These are phyloP conservation scores for Globisporangium cystogenes DNA, from an alignment of 352 stramenopile species.

Conservation along the genomic window DNA sequence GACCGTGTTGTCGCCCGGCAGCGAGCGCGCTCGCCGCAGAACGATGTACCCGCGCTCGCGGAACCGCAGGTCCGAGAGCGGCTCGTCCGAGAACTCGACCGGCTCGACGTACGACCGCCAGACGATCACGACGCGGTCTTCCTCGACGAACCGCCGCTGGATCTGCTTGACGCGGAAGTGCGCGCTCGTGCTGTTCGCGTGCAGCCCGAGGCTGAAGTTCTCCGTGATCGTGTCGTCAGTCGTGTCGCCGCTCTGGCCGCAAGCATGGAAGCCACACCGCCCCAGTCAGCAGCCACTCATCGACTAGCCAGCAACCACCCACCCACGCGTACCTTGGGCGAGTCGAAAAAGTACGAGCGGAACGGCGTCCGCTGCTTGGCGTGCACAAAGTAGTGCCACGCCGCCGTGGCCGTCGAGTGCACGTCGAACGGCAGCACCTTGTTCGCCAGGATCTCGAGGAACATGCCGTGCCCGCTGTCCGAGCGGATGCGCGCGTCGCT, in stretches of 20 bases:
- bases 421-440: conserved; percentile 42
- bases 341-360: conserved; percentile 19
- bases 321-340: too few species aligned
- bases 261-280: too few species aligned
- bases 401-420: conserved; percentile 22
- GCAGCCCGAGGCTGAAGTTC: conserved; percentile 51
- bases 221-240: conserved; percentile 53
- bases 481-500: conserved; percentile 7
- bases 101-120: conserved; percentile 57
- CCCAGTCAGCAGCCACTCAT: too few species aligned
- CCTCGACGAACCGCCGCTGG: conserved; percentile 46
- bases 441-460: conserved; percentile 30
- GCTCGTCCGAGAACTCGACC: conserved; percentile 43
- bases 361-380: conserved; percentile 30
- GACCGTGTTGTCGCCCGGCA: conserved; percentile 18
- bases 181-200: conserved; percentile 19
- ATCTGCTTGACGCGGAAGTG: conserved; percentile 60
- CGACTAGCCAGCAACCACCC: too few species aligned
- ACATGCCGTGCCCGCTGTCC: conserved; percentile 10
- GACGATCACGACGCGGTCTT: conserved; percentile 54
- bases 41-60: conserved; percentile 56
- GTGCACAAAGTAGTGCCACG: conserved; percentile 34
- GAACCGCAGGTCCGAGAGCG: conserved; percentile 41
- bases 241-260: too few species aligned
- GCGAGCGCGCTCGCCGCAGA: conserved; percentile 18